phyloP scores from a whole-genome alignment of 1,284 basidiomycete species.

The Acaromyces ingoldii region DNA sequence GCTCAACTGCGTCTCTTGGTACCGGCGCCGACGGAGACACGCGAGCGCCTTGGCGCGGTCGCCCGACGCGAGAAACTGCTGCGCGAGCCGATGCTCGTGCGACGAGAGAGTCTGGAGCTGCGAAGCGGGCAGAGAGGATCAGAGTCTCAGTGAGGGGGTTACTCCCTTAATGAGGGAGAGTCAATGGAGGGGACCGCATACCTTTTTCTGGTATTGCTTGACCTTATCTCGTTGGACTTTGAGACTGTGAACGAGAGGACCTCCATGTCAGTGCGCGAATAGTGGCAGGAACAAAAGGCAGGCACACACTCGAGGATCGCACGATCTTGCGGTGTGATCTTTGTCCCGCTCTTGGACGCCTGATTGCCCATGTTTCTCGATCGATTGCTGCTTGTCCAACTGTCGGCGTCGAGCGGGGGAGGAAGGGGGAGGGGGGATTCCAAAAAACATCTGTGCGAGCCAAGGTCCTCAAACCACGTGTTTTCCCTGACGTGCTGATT shows the following conservation, averaged over 20 bases:
- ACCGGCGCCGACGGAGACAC: conserved; percentile 81
- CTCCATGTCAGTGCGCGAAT: too few relatives aligned
- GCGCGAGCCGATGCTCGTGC: conserved; percentile 83
- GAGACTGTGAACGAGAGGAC: too few relatives aligned
- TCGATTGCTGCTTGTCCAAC: too few relatives aligned
- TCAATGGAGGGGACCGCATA: conserved; percentile 49
- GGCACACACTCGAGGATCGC: conserved; percentile 80
- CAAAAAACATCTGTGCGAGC: too few relatives aligned
- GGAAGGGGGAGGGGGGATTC: too few relatives aligned
- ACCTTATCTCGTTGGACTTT: conserved; percentile 94
- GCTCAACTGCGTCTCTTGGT: conserved; percentile 77
- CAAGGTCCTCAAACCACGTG: too few relatives aligned
- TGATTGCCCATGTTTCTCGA: conserved; percentile 28
- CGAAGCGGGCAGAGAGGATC: background rate
- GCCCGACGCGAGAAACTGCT: conserved; percentile 70
- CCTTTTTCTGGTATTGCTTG: conserved; percentile 90
- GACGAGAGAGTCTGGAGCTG: conserved; percentile 83
- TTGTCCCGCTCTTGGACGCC: conserved; percentile 51
- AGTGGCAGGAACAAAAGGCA: conserved; percentile 7
- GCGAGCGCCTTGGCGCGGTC: conserved; percentile 80
- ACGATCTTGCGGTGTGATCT: conserved; percentile 85
- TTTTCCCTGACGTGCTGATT: too few relatives aligned
- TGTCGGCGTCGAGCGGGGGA: too few relatives aligned
- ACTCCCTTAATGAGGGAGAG: background rate
- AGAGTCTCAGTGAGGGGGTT: background rate